A percentile compares a stretch with the other conserved stretches of the same genome.
phyloP scores from a whole-genome alignment of 176 grass and related monocot species.

The Hyparrhenia diplandra region DNA sequence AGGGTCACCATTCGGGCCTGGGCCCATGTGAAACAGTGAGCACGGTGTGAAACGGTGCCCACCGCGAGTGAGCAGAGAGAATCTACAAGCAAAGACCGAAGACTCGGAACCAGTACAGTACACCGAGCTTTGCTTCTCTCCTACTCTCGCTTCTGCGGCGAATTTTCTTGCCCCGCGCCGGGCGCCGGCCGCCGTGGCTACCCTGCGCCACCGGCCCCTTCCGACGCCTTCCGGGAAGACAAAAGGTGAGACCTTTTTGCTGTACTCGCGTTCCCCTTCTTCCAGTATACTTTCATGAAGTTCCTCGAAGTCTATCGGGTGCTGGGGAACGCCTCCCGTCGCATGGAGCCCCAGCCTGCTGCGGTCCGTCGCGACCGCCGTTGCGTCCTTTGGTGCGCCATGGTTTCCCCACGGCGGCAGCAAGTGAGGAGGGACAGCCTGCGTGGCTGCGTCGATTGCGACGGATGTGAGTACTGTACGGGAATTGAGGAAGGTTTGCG shows the following conservation, averaged over 20 bases:
- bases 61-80: conserved; percentile 4
- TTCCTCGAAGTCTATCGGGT: not conserved
- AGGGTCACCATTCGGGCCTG: no score
- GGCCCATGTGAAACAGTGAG: no score
- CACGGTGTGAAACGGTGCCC: not conserved
- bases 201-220: not conserved
- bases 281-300: not conserved
- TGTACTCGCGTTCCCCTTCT: not conserved
- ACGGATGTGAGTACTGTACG: not conserved
- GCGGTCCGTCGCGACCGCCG: not conserved
- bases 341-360: not conserved
- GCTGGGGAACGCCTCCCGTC: not conserved
- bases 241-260: conserved; percentile 4
- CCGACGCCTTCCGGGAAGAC: not conserved
- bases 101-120: not conserved
- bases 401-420: not conserved
- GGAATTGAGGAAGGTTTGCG: not conserved
- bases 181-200: not conserved
- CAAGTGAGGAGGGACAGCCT: not conserved
- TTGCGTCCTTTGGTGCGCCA: not conserved
- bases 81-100: not conserved
- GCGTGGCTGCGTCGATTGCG: not conserved
- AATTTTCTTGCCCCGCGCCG: not conserved
- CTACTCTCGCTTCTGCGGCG: not conserved
- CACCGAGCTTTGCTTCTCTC: not conserved